Evolutionary conservation across 176 grass and related monocot genomes (phyloP).

Genomic region (Triticum urartu): DNA sequence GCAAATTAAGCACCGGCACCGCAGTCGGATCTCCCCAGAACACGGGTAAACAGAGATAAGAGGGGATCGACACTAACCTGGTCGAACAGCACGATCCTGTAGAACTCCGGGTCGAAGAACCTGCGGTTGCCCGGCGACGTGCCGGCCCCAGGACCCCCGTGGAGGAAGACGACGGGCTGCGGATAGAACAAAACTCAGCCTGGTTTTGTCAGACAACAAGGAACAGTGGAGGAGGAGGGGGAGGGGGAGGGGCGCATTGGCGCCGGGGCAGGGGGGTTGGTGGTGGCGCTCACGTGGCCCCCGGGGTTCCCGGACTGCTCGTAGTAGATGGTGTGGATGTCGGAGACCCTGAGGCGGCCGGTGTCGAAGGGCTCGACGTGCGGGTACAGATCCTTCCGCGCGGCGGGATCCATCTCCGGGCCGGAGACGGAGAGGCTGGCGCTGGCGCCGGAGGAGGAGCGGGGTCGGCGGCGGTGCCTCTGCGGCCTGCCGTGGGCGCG

Average conservation of each 20-base stretch:
- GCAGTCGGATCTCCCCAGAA: neutral
- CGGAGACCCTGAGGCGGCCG: slow-evolving; percentile 77
- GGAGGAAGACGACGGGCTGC: slow-evolving; percentile 90
- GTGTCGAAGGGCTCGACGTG: slow-evolving; percentile 63
- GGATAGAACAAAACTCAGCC: neutral
- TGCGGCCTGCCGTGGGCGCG: neutral
- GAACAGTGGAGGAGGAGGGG: too few relatives aligned
- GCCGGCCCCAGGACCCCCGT: slow-evolving; percentile 76
- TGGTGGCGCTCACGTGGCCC: slow-evolving; percentile 55
- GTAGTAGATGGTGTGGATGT: slow-evolving; percentile 82
- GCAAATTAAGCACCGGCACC: neutral
- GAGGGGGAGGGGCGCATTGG: neutral
- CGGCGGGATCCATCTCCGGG: slow-evolving; percentile 27
- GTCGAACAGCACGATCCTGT: slow-evolving; percentile 82
- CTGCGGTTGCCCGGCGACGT: slow-evolving; percentile 68
- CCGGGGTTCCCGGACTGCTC: slow-evolving; percentile 89
- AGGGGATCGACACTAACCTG: slow-evolving; percentile 48
- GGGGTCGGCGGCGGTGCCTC: neutral
- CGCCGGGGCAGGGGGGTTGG: neutral
- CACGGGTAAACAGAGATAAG: neutral
- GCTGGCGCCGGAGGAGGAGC: neutral
- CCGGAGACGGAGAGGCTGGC: neutral
- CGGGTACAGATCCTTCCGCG: slow-evolving; percentile 58
- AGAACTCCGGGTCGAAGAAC: slow-evolving; percentile 85
- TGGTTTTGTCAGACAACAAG: neutral